Conservation (phyloP, 2,329 filamentous ascomycete genomes). For the Exophiala mesophila region DNA sequence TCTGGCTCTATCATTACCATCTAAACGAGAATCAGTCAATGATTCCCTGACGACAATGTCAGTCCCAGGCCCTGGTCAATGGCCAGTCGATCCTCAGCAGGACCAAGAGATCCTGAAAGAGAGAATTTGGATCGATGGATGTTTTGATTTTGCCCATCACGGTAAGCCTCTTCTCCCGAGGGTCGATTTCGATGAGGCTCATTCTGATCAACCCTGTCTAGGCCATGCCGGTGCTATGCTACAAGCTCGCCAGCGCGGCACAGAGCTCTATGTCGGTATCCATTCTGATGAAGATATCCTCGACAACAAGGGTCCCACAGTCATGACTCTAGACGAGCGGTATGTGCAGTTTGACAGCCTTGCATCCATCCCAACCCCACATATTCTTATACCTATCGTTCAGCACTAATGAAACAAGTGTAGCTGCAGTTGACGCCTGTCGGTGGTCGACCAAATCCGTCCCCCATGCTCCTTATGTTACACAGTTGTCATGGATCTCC, state of each 20-base stretch:
- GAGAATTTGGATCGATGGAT: slow-evolving; percentile 96
- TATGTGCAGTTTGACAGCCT: slow-evolving; percentile 25
- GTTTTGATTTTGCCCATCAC: slow-evolving; percentile 98
- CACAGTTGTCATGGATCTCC: slow-evolving; percentile 84
- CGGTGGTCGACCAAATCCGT: slow-evolving; percentile 87
- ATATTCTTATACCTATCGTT: no score
- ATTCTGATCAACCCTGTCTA: slow-evolving; percentile 34
- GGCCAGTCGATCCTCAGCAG: slow-evolving; percentile 62
- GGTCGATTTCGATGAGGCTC: no score
- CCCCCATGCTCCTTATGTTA: slow-evolving; percentile 87
- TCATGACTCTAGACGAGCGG: slow-evolving; percentile 92
- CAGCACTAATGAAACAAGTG: slow-evolving; percentile 41
- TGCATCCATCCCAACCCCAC: neutral
- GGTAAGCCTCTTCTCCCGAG: slow-evolving; percentile 61
- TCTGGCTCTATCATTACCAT: no score
- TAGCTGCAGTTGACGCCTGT: slow-evolving; percentile 88
- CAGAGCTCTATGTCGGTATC: slow-evolving; percentile 83
- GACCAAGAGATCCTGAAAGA: slow-evolving; percentile 55
- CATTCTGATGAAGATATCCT: slow-evolving; percentile 95
- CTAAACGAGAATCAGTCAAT: neutral
- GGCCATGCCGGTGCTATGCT: slow-evolving; percentile 96
- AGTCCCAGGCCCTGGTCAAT: slow-evolving; percentile 52
- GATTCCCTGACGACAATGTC: slow-evolving; percentile 6
- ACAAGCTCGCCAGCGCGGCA: slow-evolving; percentile 85
- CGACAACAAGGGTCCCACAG: slow-evolving; percentile 94